These are phyloP conservation scores for Lathyrus oleraceus DNA, from an alignment of 306 rosid genomes.

Conservation along the genomic window DNA sequence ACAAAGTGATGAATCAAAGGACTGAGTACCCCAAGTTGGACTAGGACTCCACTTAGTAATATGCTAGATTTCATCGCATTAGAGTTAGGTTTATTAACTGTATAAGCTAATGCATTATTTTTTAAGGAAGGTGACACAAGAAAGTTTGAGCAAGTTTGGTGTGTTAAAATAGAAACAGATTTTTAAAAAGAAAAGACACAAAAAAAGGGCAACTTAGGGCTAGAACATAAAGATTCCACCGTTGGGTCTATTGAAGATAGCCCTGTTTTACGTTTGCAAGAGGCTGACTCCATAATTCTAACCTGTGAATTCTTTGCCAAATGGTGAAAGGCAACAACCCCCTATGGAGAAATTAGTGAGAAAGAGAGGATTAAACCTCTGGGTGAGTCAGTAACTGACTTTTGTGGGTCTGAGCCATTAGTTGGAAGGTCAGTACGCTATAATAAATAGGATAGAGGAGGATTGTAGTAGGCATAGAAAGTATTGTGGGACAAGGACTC, in stretches of 20 bases:
- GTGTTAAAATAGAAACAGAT: background rate
- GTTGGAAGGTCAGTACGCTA: background rate
- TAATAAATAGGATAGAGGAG: background rate
- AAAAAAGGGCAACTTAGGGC: background rate
- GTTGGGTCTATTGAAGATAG: background rate
- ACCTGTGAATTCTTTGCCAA: background rate
- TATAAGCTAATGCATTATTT: background rate
- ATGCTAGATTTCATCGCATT: background rate
- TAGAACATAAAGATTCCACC: background rate
- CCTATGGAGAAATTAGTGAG: background rate
- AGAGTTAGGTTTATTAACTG: background rate
- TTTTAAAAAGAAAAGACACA: background rate
- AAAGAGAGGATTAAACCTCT: background rate
- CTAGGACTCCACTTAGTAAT: background rate
- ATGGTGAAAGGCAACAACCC: background rate
- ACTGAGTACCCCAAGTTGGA: background rate
- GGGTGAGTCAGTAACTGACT: background rate
- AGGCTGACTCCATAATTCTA: background rate
- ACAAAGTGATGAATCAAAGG: background rate
- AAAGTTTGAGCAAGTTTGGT: constrained; percentile 11
- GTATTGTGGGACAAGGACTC: background rate
- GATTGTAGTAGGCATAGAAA: background rate
- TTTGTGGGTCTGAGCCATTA: background rate
- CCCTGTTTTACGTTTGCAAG: background rate
- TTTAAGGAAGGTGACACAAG: background rate